Percentiles rank a stretch among this genome's conserved stretches.
These are phyloP conservation scores for Agaricales sp. DNA, from an alignment of 1,284 basidiomycete genomes.

Conservation along the genomic window DNA sequence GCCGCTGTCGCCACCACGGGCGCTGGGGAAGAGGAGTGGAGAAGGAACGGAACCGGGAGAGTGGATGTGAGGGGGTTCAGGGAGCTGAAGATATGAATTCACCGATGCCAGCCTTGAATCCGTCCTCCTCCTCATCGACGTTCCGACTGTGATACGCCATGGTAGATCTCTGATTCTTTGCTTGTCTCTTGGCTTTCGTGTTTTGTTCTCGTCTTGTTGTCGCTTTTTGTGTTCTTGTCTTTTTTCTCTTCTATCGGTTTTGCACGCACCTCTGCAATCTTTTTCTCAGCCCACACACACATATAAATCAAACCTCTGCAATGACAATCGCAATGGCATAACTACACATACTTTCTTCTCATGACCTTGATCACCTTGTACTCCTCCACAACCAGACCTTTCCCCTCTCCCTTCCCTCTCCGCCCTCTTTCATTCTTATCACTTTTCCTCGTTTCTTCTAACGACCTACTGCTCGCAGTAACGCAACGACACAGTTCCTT, in stretches of 20 bases:
- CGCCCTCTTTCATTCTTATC: not conserved
- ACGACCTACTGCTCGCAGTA: not conserved
- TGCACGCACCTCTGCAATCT: not conserved
- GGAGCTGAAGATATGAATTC: conserved; percentile 43
- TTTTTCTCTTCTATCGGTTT: not conserved
- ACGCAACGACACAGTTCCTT: not conserved
- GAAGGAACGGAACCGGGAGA: conserved; percentile 60
- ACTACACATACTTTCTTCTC: too few species aligned
- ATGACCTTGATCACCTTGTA: not conserved
- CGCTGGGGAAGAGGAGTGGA: conserved; percentile 55
- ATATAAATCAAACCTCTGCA: not conserved
- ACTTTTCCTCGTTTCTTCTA: not conserved
- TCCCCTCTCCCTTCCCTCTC: not conserved
- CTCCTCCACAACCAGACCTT: not conserved
- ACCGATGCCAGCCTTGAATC: not conserved
- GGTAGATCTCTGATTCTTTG: too few species aligned
- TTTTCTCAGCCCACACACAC: not conserved
- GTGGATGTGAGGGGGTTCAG: conserved; percentile 73
- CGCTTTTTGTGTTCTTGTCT: not conserved
- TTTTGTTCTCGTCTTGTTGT: not conserved
- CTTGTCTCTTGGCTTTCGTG: not conserved
- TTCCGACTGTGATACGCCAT: too few species aligned
- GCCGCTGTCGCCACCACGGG: conserved; percentile 15
- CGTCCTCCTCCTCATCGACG: too few species aligned
- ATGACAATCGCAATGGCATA: not conserved